These are phyloP conservation scores for Penicillium samsonianum DNA, from an alignment of 495 filamentous ascomycete genomes.

Conservation along the genomic window DNA sequence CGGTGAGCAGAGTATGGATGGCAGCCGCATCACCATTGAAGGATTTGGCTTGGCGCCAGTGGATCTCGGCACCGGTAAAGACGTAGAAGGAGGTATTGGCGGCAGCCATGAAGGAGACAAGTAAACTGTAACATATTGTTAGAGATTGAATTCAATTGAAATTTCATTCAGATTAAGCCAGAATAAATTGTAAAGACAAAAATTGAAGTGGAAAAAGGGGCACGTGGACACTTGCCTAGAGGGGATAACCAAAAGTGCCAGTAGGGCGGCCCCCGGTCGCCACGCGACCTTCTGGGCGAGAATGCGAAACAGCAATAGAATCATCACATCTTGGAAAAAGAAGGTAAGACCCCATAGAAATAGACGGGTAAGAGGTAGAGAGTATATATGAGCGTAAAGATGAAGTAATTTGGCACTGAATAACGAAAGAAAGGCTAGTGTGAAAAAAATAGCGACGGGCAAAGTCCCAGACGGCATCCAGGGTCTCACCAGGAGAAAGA, in stretches of 20 bases:
- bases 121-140: slow-evolving; percentile 25
- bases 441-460: slow-evolving; percentile 41
- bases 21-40: slow-evolving; percentile 40
- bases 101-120: slow-evolving; percentile 39
- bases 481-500: slow-evolving; percentile 23
- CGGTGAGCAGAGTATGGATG: slow-evolving; percentile 38
- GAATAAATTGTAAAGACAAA: no score
- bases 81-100: slow-evolving; percentile 42
- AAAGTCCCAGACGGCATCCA: slow-evolving; percentile 36
- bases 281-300: slow-evolving; percentile 29
- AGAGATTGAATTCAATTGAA: no score
- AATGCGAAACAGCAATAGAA: slow-evolving; percentile 34
- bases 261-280: slow-evolving; percentile 23
- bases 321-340: slow-evolving; percentile 41
- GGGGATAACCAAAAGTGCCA: slow-evolving; percentile 29
- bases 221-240: slow-evolving; percentile 33
- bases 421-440: slow-evolving; percentile 35
- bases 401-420: slow-evolving; percentile 39
- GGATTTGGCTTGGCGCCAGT: slow-evolving; percentile 42
- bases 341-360: slow-evolving; percentile 40
- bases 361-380: slow-evolving; percentile 32
- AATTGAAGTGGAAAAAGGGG: neutral
- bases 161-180: no score
- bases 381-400: slow-evolving; percentile 41
- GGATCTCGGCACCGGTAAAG: slow-evolving; percentile 43